Percentiles rank a stretch among this genome's conserved stretches.
These are phyloP conservation scores for Backusella liffmaniae DNA, from an alignment of 192 early-diverging fungal species.

Conservation along the genomic window DNA sequence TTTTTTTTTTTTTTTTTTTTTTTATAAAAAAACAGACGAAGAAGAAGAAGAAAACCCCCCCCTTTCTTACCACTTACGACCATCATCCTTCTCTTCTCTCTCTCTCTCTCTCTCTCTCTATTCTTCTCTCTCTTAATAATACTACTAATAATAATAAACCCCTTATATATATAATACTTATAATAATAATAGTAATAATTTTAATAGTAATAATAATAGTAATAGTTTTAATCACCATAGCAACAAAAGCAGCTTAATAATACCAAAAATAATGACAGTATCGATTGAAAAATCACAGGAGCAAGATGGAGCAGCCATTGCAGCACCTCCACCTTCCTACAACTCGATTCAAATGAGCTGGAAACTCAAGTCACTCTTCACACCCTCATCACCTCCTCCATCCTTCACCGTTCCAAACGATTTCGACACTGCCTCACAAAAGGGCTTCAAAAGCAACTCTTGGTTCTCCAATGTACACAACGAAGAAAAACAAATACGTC, in stretches of 20 bases:
- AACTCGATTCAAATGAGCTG: constrained; percentile 30
- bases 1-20: no score
- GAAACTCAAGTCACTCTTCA: constrained; percentile 35
- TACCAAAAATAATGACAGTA: constrained; percentile 1
- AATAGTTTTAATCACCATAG: not conserved
- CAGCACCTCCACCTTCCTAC: constrained; percentile 32
- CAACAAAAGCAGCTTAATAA: not conserved
- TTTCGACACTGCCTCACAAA: constrained; percentile 24
- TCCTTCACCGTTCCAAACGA: constrained; percentile 36
- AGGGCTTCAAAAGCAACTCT: constrained; percentile 36
- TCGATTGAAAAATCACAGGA: constrained; percentile 18
- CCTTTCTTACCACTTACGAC: not conserved
- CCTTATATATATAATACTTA: not conserved
- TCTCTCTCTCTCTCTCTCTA: not conserved
- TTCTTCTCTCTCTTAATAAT: constrained; percentile 10
- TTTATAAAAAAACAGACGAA: not conserved
- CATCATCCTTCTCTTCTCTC: constrained; percentile 2
- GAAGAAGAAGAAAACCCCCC: not conserved
- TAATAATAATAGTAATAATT: constrained; percentile 2
- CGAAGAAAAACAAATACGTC: constrained; percentile 38
- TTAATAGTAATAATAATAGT: not conserved
- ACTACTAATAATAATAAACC: no score
- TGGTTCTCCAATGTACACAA: constrained; percentile 31
- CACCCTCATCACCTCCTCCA: constrained; percentile 11
- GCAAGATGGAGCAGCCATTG: constrained; percentile 10